These are phyloP conservation scores for Elsinoe australis DNA, from an alignment of 2,329 filamentous ascomycete genomes.

Conservation along the genomic window DNA sequence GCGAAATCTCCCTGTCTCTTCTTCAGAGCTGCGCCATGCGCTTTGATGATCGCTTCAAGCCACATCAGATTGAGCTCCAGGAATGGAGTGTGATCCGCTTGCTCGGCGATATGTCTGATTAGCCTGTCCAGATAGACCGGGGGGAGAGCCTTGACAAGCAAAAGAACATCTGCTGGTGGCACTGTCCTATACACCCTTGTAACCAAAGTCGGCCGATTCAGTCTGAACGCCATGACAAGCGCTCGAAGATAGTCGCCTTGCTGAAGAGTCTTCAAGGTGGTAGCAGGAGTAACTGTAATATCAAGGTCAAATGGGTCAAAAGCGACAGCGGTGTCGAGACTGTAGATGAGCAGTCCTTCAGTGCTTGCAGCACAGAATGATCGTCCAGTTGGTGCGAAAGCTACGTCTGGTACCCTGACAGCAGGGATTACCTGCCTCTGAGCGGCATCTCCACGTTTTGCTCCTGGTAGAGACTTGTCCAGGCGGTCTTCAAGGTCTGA, in stretches of 20 bases:
- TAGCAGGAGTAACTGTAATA: slow-evolving; percentile 83
- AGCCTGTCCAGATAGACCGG: slow-evolving; percentile 78
- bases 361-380: slow-evolving; percentile 93
- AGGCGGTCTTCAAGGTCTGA: slow-evolving; percentile 82
- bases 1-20: slow-evolving; percentile 73
- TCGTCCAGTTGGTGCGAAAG: slow-evolving; percentile 80
- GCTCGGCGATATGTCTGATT: slow-evolving; percentile 76
- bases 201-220: slow-evolving; percentile 77
- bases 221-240: slow-evolving; percentile 91
- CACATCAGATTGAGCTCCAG: slow-evolving; percentile 91
- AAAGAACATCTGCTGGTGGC: slow-evolving; percentile 63
- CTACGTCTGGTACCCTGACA: slow-evolving; percentile 74
- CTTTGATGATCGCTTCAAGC: slow-evolving; percentile 74
- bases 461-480: slow-evolving; percentile 73
- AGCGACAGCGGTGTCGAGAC: slow-evolving; percentile 70
- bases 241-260: slow-evolving; percentile 83
- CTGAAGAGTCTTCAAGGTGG: slow-evolving; percentile 57
- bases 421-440: slow-evolving; percentile 68
- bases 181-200: slow-evolving; percentile 79
- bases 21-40: slow-evolving; percentile 77
- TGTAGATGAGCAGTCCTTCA: slow-evolving; percentile 89
- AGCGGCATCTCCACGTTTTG: slow-evolving; percentile 79
- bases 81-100: slow-evolving; percentile 84
- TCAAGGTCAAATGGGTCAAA: slow-evolving; percentile 97
- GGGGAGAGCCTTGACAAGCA: slow-evolving; percentile 73